Percentiles rank a stretch among this genome's conserved stretches.
phyloP scores from a whole-genome alignment of 2,329 filamentous ascomycete species.

The Epichloe scottii region DNA sequence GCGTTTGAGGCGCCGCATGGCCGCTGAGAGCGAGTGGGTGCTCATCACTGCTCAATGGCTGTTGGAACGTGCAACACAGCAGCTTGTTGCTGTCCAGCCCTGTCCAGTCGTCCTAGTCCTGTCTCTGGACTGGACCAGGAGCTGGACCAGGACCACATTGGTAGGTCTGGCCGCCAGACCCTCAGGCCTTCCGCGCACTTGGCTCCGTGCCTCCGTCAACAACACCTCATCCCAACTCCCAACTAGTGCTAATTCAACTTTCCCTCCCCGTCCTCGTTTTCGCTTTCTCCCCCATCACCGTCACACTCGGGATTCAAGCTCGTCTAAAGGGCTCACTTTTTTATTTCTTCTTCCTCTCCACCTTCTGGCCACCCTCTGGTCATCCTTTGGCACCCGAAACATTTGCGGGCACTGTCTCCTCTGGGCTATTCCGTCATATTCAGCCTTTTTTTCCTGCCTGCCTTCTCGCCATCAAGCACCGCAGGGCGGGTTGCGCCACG shows the following conservation, averaged over 20 bases:
- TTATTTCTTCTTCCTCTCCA: neutral
- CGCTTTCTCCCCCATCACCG: neutral
- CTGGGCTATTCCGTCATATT: neutral
- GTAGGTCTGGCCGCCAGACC: neutral
- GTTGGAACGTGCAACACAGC: neutral
- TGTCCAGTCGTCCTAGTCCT: neutral
- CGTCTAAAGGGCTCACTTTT: neutral
- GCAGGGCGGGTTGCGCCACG: constrained; percentile 11
- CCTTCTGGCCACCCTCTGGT: neutral
- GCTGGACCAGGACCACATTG: neutral
- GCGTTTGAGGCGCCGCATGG: neutral
- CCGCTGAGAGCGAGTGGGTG: neutral
- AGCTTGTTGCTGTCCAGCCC: neutral
- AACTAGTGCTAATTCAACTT: constrained; percentile 1
- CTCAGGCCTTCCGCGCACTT: neutral
- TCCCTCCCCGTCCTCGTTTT: neutral
- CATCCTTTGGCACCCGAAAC: neutral
- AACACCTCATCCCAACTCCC: constrained; percentile 3
- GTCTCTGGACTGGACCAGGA: no score
- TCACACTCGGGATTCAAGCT: neutral
- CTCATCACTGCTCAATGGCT: no score
- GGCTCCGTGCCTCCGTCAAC: constrained; percentile 1
- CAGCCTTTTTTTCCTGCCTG: constrained; percentile 1
- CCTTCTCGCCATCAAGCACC: constrained; percentile 8
- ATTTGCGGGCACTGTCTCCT: neutral